These are phyloP conservation scores for Cordia subcordata DNA, from an alignment of 257 asterid genomes.

Conservation along the genomic window DNA sequence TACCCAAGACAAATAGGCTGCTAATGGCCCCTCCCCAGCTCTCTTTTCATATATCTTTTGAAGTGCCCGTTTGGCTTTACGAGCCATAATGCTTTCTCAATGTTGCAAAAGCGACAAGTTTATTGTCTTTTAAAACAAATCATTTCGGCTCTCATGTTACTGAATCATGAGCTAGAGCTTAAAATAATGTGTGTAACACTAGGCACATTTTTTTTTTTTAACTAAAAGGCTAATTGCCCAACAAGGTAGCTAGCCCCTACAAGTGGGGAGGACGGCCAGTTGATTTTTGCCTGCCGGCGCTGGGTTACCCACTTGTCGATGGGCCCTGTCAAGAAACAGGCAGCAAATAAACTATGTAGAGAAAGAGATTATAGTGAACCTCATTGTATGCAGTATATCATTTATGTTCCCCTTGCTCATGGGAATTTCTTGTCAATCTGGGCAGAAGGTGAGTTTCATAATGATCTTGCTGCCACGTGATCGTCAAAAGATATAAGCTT, in stretches of 20 bases:
- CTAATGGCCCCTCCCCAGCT: neutral
- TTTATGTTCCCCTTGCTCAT: no score
- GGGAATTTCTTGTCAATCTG: no score
- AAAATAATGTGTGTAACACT: neutral
- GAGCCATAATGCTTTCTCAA: neutral
- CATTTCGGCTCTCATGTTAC: conserved; percentile 13
- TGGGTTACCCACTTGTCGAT: conserved; percentile 15
- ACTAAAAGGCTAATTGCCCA: neutral
- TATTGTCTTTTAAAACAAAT: conserved; percentile 2
- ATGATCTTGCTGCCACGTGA: no score
- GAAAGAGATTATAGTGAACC: no score
- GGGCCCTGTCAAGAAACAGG: neutral
- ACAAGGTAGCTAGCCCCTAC: conserved; percentile 16
- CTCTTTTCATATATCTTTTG: neutral
- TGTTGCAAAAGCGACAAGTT: neutral
- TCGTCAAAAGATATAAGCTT: no score
- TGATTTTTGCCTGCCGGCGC: conserved; percentile 8
- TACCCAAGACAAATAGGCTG: neutral
- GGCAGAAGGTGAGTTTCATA: no score
- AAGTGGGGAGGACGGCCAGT: conserved; percentile 11
- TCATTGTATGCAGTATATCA: no score
- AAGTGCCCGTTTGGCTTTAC: neutral
- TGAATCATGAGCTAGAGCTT: conserved; percentile 5
- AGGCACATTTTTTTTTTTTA: neutral
- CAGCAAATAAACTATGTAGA: neutral